These are phyloP conservation scores for Sclerotinia spermophila DNA, from an alignment of 2,329 filamentous ascomycete species.

Conservation along the genomic window DNA sequence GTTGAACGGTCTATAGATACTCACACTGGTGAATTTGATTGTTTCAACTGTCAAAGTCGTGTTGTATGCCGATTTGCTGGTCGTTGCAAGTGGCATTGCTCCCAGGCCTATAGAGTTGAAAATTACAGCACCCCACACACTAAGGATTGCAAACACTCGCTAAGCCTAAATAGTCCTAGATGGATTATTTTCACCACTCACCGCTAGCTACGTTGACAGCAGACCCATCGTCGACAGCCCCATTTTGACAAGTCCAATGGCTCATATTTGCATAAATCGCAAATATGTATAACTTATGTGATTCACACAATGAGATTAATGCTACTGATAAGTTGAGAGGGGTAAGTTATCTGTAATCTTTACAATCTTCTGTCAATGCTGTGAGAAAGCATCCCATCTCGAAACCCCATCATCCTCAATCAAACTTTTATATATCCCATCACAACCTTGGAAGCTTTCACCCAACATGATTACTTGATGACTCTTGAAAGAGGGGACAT, in stretches of 20 bases:
- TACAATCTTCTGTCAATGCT: not conserved
- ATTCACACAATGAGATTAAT: not conserved
- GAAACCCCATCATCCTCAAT: not conserved
- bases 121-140: not conserved
- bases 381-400: not conserved
- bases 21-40: not conserved
- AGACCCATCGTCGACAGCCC: slow-evolving; percentile 1
- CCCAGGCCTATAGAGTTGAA: not conserved
- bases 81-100: not conserved
- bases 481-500: slow-evolving; percentile 7
- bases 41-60: not conserved
- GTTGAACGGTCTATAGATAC: not conserved
- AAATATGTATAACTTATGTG: not conserved
- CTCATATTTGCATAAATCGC: slow-evolving; percentile 10
- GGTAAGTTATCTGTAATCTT: not conserved
- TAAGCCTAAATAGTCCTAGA: not conserved
- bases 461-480: slow-evolving; percentile 17
- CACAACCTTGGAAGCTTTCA: slow-evolving; percentile 11
- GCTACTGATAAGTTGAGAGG: slow-evolving; percentile 12
- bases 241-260: not conserved
- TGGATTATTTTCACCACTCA: not conserved
- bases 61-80: slow-evolving; percentile 5
- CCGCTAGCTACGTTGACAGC: slow-evolving; percentile 15
- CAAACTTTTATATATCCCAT: slow-evolving; percentile 1
- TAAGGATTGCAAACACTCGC: not conserved